These are phyloP conservation scores for Puccinellia tenuiflora DNA, from an alignment of 176 grass and related monocot species.

Conservation along the genomic window DNA sequence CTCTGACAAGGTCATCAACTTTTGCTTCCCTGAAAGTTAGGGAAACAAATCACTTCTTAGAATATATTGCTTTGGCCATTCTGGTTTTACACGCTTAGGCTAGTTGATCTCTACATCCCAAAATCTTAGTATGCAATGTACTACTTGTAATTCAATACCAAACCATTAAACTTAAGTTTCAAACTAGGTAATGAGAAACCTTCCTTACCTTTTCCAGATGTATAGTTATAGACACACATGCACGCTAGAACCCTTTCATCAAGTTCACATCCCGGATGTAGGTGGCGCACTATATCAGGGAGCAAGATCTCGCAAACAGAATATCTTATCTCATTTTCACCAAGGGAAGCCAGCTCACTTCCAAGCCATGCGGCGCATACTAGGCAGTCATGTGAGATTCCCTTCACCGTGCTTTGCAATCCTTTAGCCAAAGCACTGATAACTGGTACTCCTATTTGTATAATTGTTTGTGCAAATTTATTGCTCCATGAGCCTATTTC, in stretches of 20 bases:
- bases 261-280: slow-evolving; percentile 79
- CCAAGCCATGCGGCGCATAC: slow-evolving; percentile 76
- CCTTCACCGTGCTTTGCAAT: slow-evolving; percentile 75
- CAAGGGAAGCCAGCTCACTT: slow-evolving; percentile 54
- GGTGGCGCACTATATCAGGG: slow-evolving; percentile 52
- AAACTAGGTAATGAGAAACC: not conserved
- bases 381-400: slow-evolving; percentile 65
- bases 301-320: slow-evolving; percentile 66
- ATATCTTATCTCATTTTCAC: slow-evolving; percentile 57
- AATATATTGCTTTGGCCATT: not conserved
- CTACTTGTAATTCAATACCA: not conserved
- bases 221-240: slow-evolving; percentile 87
- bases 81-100: not conserved
- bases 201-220: slow-evolving; percentile 89
- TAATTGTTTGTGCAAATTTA: slow-evolving; percentile 43
- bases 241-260: slow-evolving; percentile 85
- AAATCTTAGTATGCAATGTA: slow-evolving; percentile 8
- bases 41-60: not conserved
- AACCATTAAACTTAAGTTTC: not conserved
- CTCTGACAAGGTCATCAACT: slow-evolving; percentile 84
- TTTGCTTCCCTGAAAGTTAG: slow-evolving; percentile 70
- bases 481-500: slow-evolving; percentile 79
- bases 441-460: slow-evolving; percentile 45
- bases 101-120: slow-evolving; percentile 2
- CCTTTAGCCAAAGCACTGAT: slow-evolving; percentile 69